Conservation (phyloP, 345 rosid genomes). For the Angophora floribunda region DNA sequence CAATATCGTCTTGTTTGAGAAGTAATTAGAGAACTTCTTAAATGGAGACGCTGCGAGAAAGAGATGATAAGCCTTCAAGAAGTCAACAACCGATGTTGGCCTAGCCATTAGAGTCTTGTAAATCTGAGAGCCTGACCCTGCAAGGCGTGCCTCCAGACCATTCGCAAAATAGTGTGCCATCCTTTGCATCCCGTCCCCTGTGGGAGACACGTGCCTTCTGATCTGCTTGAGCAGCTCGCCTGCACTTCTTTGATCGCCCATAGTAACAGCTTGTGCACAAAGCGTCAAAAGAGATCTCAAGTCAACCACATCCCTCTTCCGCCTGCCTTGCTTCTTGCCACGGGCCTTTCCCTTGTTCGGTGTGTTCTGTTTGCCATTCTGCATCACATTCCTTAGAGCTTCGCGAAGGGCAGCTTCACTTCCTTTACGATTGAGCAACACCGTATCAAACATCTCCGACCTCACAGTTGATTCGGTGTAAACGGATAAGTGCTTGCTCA, state of each 20-base stretch:
- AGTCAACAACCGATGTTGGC: conserved; percentile 9
- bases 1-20: conserved; percentile 22
- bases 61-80: conserved; percentile 31
- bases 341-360: conserved; percentile 15
- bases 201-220: conserved; percentile 23
- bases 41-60: conserved; percentile 25
- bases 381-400: conserved; percentile 13
- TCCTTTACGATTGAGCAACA: conserved; percentile 19
- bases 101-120: conserved; percentile 5
- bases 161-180: conserved; percentile 27
- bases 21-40: conserved; percentile 22
- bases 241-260: conserved; percentile 23
- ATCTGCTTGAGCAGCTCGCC: conserved; percentile 29
- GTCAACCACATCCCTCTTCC: conserved; percentile 34
- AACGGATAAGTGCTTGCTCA: conserved; percentile 33
- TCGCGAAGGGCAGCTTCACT: conserved; percentile 16
- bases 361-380: conserved; percentile 10
- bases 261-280: conserved; percentile 48
- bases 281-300: conserved; percentile 34
- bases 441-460: conserved; percentile 35
- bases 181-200: conserved; percentile 39
- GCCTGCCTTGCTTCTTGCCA: conserved; percentile 22
- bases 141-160: conserved; percentile 37
- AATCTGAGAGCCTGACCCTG: conserved; percentile 34
- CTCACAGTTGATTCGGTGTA: conserved; percentile 20